Evolutionary conservation across 306 rosid species (phyloP), one percentile per base, ranked within the genome.

Genomic region (Canavalia gladiata): DNA sequence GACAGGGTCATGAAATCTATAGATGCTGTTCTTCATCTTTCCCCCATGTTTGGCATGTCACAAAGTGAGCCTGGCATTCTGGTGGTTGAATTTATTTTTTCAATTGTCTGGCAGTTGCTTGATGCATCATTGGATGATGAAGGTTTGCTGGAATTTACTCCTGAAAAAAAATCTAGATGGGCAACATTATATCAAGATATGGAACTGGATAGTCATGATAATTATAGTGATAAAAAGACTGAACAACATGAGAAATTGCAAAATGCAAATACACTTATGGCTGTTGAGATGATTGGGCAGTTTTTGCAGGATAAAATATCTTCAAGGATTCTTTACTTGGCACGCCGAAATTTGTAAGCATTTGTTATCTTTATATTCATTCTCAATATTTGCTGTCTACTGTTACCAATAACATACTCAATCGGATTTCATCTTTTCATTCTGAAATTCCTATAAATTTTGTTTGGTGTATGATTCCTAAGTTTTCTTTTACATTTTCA

Each of bases 91-190:
- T 95, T 89, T 89, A 77, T 92, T 72, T 90, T 95, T 85, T 91
- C 97, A 55, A 80, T 85, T 83, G 93, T 87, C 83, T 90, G 93
- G 92, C 98, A 93, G 83, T 88, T 95, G 83, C 92, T 95, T 85
- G 99, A 95, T 84, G 97, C 99, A 12, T 88, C 92, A 42, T 85
- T 95, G 79, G 97, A 78, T 42, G 97, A 95, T 63, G 98, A 95
- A 86, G 98, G 99, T 66, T 77, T 95, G 82, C 79, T 95, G 70
- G 91, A 92, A 84, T 87, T 60, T 74, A 83, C 87, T 55, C 75
- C 72, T 42, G 94, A 90, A 65, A 89, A 92, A 86, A 87, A 84
- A 75, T 91, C 90, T 81, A 89, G n/a, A 82, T 95, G 98, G 98
- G 79, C 82, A 34, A 67, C 78, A 50, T 82, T 86, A 58, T 87